Evolutionary conservation across 1,284 basidiomycete genomes (phyloP), one percentile per base, ranked within the genome.

Genomic region (Ustilago sp.): DNA sequence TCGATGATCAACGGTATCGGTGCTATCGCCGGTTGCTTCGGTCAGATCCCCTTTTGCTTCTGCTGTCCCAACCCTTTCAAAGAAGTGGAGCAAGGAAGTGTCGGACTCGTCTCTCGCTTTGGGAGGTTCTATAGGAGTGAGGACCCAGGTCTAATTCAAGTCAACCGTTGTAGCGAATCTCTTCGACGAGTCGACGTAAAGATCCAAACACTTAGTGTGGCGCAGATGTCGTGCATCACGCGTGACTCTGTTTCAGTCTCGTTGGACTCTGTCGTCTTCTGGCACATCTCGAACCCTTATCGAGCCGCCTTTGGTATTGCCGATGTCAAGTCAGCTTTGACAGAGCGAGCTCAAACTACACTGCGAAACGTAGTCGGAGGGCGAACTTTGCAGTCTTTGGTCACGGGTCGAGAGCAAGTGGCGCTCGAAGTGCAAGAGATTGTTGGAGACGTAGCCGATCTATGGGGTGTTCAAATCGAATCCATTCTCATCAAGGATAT

Each of bases 391-490:
- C 89, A 90, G 77, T 86, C 83, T 31, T 86, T 89, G 59, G 87
- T 89, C 23, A 88, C 88, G 6, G 95, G 98, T 87, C 93, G 96
- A 75, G 96, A 98, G 85, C 94, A 93, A 64, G 94, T 98, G 74
- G 96, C 95, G 4, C 92, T 92, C 82, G 95, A 98, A 87, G 95
- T 98, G 64, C 94, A 94, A 54, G 94, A 96, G 86, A 96, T 98
- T 67, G 93, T 97, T 83, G 77, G 85, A 56, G 59, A 62, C 9
- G 69, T 81, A 17, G 78, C 79, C 6, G 87, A 89, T 76, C 88
- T 94, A 87, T 98, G 95, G 95, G 95, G 95, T 87, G 95, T 98
- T 53, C 90, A 92, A 38, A 94, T 97, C 86, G 94, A 97, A 87
- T 93, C 93, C 63, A 95, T 98, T 88, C 90, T 97, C 34, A 86